Base-by-base conservation (phyloP, 176 grass and related monocot species). In the Paspalum notatum region DNA sequence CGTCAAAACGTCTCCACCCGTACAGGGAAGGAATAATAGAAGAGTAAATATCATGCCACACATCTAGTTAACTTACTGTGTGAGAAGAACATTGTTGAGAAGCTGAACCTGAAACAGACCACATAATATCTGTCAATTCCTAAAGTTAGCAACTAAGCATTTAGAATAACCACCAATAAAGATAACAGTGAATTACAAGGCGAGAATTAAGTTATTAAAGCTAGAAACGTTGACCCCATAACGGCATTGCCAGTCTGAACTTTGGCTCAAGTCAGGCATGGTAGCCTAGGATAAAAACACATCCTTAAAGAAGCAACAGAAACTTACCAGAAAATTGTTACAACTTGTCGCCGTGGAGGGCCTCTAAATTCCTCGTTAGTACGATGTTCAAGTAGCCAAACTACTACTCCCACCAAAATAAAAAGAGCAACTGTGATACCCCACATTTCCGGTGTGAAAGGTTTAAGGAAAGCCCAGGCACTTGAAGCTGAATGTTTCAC, bases 41-140 rank as follows among this genome's bases (percentile, higher is more conserved):
- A 80, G 49, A 55, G 14, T 89, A 48, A 75, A 61, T 54, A 58
- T 66, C 43, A 75, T 53, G 49, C 16, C 47, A 66, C 68, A 46
- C 64, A 80, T 73, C 11, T 77, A 81, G 51, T 83, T 40, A 70
- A 92, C 92, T 84, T 90, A 98, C 95, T 92, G 61, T 94, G 95
- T 47, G 92, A 20, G 41, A 91, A 94, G 76, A 98, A 98, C 89
- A 98, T 90, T 26, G 95, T 98, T 48, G 95, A 98, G 92, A 98
- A 92, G 80, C 85, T 98, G 76, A 98, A 98, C 94, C 94, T 94
- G 87, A 80, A 85, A 55, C 25, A 63, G 50, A 86, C 32, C 44
- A 87, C 53, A 21, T 22, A 82, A 24, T 26, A 80, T 48, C 13
- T 68, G 10, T 78, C 71, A 87, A 16, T 58, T 85, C 24, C 54